Evolutionary conservation across 352 stramenopile species (phyloP).

Genomic region (Pythium periplocum): DNA sequence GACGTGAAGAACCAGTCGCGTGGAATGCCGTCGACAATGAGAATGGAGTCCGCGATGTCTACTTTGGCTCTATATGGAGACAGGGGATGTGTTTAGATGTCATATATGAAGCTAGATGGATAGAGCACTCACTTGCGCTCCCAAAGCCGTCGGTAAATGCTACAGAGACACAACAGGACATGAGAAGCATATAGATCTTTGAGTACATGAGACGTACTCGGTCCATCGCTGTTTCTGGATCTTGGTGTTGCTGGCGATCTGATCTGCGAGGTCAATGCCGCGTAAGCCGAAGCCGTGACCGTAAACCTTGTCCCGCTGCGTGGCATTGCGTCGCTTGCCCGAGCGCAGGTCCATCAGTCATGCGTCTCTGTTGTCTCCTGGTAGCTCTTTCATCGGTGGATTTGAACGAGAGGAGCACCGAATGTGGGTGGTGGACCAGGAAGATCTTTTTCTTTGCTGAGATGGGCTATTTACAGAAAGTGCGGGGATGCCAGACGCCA

Average conservation of each 20-base stretch:
- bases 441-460: too few species aligned
- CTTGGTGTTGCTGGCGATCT: conserved; percentile 33
- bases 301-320: conserved; percentile 1
- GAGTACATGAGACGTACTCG: conserved; percentile 27
- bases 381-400: too few species aligned
- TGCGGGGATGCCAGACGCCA: too few species aligned
- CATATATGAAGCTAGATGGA: background rate
- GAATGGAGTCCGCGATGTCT: conserved; percentile 51
- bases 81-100: background rate
- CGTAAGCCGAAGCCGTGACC: conserved; percentile 13
- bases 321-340: background rate
- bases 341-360: background rate
- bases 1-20: conserved; percentile 65
- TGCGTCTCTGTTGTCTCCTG: too few species aligned
- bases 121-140: conserved; percentile 38
- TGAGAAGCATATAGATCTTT: conserved; percentile 1
- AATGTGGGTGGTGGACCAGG: too few species aligned
- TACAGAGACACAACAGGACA: conserved; percentile 8
- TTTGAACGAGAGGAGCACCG: too few species aligned
- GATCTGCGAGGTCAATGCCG: conserved; percentile 47
- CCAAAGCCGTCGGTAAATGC: conserved; percentile 51
- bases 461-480: too few species aligned
- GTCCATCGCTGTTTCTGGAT: conserved; percentile 53
- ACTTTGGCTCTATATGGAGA: conserved; percentile 32
- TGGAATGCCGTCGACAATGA: conserved; percentile 36